Percentiles rank a stretch among this genome's conserved stretches.
These are phyloP conservation scores for Fusarium acutatum DNA, from an alignment of 2,329 filamentous ascomycete genomes.

Conservation along the genomic window DNA sequence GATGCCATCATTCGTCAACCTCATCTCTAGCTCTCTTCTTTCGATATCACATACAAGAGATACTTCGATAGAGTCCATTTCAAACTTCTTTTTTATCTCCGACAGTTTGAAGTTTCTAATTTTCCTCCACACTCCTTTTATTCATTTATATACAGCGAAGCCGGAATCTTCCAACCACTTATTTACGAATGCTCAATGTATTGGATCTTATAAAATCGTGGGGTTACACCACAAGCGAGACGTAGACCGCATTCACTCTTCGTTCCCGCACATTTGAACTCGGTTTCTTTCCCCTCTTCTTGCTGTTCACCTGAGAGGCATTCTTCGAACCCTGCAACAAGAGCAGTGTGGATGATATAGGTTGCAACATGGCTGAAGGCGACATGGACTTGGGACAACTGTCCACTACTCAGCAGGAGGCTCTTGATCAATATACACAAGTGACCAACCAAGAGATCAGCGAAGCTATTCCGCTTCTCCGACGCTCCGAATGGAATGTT, in stretches of 20 bases:
- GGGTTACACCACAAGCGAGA: conserved; percentile 19
- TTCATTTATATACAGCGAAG: not conserved
- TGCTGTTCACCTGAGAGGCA: not conserved
- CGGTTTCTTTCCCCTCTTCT: not conserved
- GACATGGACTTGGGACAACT: conserved; percentile 71
- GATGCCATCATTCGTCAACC: conserved; percentile 27
- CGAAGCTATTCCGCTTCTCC: conserved; percentile 80
- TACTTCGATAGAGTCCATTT: not conserved
- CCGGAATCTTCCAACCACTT: not conserved
- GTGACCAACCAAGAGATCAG: conserved; percentile 85
- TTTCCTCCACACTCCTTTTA: not conserved
- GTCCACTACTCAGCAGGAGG: conserved; percentile 79
- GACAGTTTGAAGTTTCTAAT: not conserved
- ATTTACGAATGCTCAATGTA: not conserved
- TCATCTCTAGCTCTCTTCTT: conserved; percentile 15
- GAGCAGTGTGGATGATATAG: not conserved
- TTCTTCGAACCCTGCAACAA: not conserved
- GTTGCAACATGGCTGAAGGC: conserved; percentile 46
- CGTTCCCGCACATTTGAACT: not conserved
- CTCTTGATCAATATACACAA: conserved; percentile 86
- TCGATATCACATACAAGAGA: not conserved
- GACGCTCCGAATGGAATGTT: conserved; percentile 94
- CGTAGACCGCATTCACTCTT: not conserved
- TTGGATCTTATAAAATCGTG: conserved; percentile 13
- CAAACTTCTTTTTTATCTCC: not conserved